A percentile compares a stretch with the other conserved stretches of the same genome.
Evolutionary conservation across 768 basidiomycete species (phyloP).

Genomic region (Boletus insuetus): DNA sequence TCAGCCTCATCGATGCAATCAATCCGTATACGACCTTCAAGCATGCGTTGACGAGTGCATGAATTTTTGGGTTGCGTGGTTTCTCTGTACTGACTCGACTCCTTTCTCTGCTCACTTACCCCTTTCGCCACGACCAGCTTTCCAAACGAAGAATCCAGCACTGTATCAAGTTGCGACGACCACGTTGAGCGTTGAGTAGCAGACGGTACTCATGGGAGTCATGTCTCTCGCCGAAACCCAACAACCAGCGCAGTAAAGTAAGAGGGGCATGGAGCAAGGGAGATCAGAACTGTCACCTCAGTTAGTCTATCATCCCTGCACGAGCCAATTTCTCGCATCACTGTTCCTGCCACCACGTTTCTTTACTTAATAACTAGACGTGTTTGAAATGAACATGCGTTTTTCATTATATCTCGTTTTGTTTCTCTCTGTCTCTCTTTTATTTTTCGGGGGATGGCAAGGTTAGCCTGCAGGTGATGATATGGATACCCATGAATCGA

Average conservation of each 20-base stretch:
- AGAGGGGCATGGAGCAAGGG: no score
- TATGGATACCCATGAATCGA: no score
- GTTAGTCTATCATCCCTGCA: no score
- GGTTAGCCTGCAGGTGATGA: no score
- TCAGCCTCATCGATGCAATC: conserved; percentile 78
- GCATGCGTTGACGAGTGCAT: conserved; percentile 66
- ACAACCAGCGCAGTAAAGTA: conserved; percentile 10
- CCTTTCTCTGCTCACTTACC: no score
- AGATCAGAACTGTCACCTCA: not conserved
- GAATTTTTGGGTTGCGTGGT: not conserved
- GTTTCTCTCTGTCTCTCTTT: not conserved
- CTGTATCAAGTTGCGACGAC: conserved; percentile 74
- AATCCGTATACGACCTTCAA: conserved; percentile 80
- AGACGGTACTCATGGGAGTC: conserved; percentile 80
- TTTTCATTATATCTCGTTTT: not conserved
- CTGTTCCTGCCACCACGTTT: no score
- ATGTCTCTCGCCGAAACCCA: conserved; percentile 64
- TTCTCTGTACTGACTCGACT: not conserved
- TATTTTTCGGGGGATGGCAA: no score
- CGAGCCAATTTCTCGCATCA: no score
- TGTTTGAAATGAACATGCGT: not conserved
- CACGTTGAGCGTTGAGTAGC: conserved; percentile 67
- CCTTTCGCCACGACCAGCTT: conserved; percentile 25
- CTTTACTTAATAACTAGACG: not conserved
- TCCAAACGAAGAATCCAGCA: conserved; percentile 69